Evolutionary conservation across 345 rosid species (phyloP), one percentile per base, ranked within the genome.

Genomic region (Eucalyptus polyanthemos): DNA sequence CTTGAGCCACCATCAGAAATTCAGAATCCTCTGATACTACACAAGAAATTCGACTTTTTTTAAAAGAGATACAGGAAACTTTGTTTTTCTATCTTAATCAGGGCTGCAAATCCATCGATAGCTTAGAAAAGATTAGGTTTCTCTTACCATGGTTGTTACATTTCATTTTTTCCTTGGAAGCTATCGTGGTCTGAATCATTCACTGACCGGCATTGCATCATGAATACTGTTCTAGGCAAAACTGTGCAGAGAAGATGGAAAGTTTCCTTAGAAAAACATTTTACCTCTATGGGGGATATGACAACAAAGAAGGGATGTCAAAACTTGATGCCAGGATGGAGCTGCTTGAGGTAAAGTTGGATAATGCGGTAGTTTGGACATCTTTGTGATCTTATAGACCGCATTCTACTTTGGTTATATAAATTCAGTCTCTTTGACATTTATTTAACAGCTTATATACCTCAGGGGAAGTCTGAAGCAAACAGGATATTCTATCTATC

Each of bases 401-500:
- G 21, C 47, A 76, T 76, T 76, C 45, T 40, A 76, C 85, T 40
- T 76, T 76, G 29, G 5, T 76, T 90, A 49, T 90, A 14, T 80
- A 25, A 47, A 31, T 31, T 29, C 47, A 40, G 15, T 76, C 47
- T 76, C 17, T 65, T 42, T 14, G 90, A 88, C 87, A 83, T 60
- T 90, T 80, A 86, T 88, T 37, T 80, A 89, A 69, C 53, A 91
- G 94, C 91, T 90, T 90, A 88, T 40, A 65, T 83, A 90, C 90
- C 91, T 92, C 95, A 95, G 97, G 96, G 94, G 54, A 92, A 87
- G 87, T 92, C 93, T 86, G 86, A 86, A 89, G 96, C 94, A 88
- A 96, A 94, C 92, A 91, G 94, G 91, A 94, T 96, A 86, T 94
- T 96, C 90, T 95, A 95, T 90, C 95, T 95, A 88, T 94, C 99